Conservation (phyloP, 1,139 yeast genomes). For the Candida pseudoviswanathii region DNA sequence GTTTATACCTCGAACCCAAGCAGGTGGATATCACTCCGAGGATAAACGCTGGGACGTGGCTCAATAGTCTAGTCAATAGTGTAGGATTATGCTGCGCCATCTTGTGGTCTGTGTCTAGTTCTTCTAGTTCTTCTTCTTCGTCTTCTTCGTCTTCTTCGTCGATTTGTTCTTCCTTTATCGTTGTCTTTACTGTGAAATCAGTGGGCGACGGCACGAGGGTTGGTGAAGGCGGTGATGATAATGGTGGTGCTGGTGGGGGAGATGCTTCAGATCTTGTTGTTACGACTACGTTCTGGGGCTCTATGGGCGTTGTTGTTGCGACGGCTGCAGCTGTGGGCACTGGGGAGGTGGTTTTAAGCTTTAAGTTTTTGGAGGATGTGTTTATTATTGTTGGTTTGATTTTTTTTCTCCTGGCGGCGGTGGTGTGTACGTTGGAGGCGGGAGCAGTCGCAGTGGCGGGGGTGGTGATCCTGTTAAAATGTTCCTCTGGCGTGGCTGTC, state of each 20-base stretch:
- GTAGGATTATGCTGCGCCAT: not conserved
- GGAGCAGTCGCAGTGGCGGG: not conserved
- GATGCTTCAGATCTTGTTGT: not conserved
- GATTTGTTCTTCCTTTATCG: not conserved
- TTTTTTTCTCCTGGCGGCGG: constrained; percentile 7
- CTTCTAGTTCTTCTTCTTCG: not conserved
- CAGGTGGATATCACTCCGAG: constrained; percentile 25
- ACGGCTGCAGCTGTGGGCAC: not conserved
- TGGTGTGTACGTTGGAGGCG: not conserved
- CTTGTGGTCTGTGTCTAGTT: not conserved
- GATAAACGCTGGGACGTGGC: constrained; percentile 34
- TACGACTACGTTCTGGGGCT: not conserved
- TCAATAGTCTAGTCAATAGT: constrained; percentile 6
- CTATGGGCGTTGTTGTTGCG: constrained; percentile 4
- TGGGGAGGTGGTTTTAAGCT: constrained; percentile 4
- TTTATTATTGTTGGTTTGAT: constrained; percentile 10
- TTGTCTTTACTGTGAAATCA: not conserved
- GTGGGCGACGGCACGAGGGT: constrained; percentile 4
- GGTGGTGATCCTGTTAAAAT: constrained; percentile 1
- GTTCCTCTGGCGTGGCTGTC: constrained; percentile 4
- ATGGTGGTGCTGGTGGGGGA: not conserved
- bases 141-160: not conserved
- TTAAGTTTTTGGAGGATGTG: constrained; percentile 11
- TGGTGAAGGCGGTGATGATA: constrained; percentile 5
- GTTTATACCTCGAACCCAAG: constrained; percentile 6